These are phyloP conservation scores for Penicillium vulpinum DNA, from an alignment of 2,329 filamentous ascomycete genomes.

Conservation along the genomic window DNA sequence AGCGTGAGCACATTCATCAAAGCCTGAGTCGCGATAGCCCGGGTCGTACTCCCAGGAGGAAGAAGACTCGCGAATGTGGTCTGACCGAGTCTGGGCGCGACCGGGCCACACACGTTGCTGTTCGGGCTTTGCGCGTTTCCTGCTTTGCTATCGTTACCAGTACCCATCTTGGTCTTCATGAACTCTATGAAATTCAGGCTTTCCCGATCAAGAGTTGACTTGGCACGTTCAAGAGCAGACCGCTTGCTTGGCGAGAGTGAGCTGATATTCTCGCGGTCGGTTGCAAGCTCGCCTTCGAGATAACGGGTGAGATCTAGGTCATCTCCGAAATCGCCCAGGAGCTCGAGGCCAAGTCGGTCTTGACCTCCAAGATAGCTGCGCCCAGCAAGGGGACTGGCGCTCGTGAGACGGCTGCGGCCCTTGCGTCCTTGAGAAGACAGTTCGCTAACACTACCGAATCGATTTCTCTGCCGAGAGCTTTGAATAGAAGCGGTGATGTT, in stretches of 20 bases:
- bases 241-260: conserved; percentile 45
- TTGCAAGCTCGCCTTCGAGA: conserved; percentile 35
- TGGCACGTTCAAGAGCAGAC: conserved; percentile 11
- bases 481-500: conserved; percentile 59
- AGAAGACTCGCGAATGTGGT: conserved; percentile 71
- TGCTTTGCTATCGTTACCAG: neutral
- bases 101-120: neutral
- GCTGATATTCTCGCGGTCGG: conserved; percentile 23
- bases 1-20: conserved; percentile 73
- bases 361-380: conserved; percentile 43
- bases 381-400: conserved; percentile 62
- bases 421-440: conserved; percentile 29
- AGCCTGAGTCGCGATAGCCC: conserved; percentile 69
- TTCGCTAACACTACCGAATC: conserved; percentile 39
- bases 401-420: conserved; percentile 53
- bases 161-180: conserved; percentile 50
- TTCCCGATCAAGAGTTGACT: conserved; percentile 58
- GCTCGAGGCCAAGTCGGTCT: conserved; percentile 24
- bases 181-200: conserved; percentile 64
- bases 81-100: neutral
- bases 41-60: conserved; percentile 54
- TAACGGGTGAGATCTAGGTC: conserved; percentile 35
- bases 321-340: conserved; percentile 23
- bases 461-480: conserved; percentile 51
- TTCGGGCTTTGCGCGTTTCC: neutral